Evolutionary conservation across 345 rosid species (phyloP).

Genomic region (Angophora floribunda): DNA sequence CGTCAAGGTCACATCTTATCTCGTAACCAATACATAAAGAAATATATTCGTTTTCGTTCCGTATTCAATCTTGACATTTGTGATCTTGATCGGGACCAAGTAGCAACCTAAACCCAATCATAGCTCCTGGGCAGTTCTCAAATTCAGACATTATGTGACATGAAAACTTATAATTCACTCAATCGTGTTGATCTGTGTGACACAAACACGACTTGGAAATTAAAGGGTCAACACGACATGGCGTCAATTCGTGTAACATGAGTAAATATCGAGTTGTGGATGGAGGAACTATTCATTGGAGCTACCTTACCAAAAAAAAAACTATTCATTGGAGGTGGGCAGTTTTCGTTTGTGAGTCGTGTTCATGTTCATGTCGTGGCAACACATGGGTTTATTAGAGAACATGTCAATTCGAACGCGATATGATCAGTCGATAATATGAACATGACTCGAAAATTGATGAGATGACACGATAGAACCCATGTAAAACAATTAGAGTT

Average conservation of each 20-base stretch:
- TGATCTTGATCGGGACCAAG: background rate
- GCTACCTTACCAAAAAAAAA: no score
- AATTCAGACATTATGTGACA: background rate
- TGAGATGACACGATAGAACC: background rate
- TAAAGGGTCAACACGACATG: background rate
- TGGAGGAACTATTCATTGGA: background rate
- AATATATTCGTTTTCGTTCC: no score
- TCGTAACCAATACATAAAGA: background rate
- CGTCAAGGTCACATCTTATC: background rate
- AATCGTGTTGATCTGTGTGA: background rate
- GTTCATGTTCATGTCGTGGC: background rate
- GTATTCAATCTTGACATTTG: background rate
- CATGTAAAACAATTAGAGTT: background rate
- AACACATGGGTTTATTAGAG: fast-evolving
- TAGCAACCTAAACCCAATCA: background rate
- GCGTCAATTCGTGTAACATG: no score
- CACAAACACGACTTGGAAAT: fast-evolving
- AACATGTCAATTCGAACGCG: background rate
- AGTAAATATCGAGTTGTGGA: background rate
- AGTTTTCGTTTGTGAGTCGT: fast-evolving
- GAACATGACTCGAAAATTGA: background rate
- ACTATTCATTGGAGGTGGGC: background rate
- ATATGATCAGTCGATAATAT: background rate
- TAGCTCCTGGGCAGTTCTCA: no score
- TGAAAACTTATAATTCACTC: background rate